These are phyloP conservation scores for Eruca vesicaria DNA, from an alignment of 441 rosid species.

Conservation along the genomic window DNA sequence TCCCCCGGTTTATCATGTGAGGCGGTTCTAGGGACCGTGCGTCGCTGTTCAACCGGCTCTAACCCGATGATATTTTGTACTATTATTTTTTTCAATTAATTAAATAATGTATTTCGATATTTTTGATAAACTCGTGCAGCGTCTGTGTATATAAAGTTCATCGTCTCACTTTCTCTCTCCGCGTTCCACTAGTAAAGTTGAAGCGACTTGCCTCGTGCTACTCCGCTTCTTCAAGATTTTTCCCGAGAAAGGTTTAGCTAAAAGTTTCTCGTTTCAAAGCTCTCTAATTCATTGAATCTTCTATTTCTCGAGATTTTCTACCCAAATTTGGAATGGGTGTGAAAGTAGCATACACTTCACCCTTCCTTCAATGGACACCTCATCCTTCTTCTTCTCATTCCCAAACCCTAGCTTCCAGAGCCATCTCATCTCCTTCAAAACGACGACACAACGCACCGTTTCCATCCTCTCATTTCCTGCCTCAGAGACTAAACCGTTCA, in stretches of 20 bases:
- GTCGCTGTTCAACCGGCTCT: no score
- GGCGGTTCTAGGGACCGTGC: slow-evolving; percentile 13
- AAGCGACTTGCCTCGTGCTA: slow-evolving; percentile 19
- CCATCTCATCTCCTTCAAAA: slow-evolving; percentile 40
- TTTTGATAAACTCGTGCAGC: slow-evolving; percentile 7
- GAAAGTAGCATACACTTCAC: slow-evolving; percentile 50
- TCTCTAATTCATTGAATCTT: background rate
- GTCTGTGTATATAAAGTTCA: slow-evolving; percentile 21
- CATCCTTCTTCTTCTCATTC: slow-evolving; percentile 58
- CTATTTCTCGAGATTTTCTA: background rate
- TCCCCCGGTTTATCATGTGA: slow-evolving; percentile 23
- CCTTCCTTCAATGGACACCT: slow-evolving; percentile 54
- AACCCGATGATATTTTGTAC: slow-evolving; percentile 16
- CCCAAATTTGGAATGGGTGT: slow-evolving; percentile 44
- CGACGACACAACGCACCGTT: slow-evolving; percentile 22
- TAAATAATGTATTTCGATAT: background rate
- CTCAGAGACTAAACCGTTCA: slow-evolving; percentile 42
- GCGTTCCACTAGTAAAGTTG: slow-evolving; percentile 18
- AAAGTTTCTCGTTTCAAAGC: no score
- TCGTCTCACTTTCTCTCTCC: slow-evolving; percentile 21
- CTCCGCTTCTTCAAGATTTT: slow-evolving; percentile 8
- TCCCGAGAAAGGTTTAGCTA: slow-evolving; percentile 31
- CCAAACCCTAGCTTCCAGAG: slow-evolving; percentile 56
- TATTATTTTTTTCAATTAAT: background rate
- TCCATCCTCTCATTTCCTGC: slow-evolving; percentile 2